phyloP scores from a whole-genome alignment of 768 basidiomycete genomes.

The Baorangia bicolor region DNA sequence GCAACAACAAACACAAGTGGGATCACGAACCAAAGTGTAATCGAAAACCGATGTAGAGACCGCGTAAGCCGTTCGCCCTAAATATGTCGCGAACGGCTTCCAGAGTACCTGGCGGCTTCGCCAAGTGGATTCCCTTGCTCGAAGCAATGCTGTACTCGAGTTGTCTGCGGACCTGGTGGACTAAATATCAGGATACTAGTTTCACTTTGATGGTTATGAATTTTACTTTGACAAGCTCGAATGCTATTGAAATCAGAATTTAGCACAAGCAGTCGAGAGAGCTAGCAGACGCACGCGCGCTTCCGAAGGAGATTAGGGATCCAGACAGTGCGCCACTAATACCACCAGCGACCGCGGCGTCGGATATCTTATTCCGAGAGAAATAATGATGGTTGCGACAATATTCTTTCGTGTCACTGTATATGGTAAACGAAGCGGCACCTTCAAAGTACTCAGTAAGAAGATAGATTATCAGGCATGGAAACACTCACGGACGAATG shows the following conservation, averaged over 20 bases:
- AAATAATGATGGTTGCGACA: constrained; percentile 61
- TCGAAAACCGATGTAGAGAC: constrained; percentile 80
- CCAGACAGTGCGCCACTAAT: constrained; percentile 88
- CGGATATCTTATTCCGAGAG: constrained; percentile 54
- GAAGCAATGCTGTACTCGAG: constrained; percentile 90
- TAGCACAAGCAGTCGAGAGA: constrained; percentile 18
- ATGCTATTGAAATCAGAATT: constrained; percentile 46
- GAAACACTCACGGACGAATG: constrained; percentile 82
- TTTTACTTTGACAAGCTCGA: constrained; percentile 91
- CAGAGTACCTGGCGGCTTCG: constrained; percentile 74
- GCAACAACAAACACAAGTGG: neutral
- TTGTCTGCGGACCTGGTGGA: constrained; percentile 76
- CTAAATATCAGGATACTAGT: constrained; percentile 9
- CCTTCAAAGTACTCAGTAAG: constrained; percentile 42
- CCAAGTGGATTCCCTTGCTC: constrained; percentile 66
- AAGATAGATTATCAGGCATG: neutral
- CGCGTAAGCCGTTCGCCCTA: constrained; percentile 55
- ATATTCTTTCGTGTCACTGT: constrained; percentile 77
- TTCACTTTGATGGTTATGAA: neutral
- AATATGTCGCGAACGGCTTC: constrained; percentile 82
- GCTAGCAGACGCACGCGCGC: constrained; percentile 67
- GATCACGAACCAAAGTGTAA: constrained; percentile 75
- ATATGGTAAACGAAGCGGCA: constrained; percentile 90
- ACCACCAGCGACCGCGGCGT: constrained; percentile 76
- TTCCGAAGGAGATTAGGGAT: constrained; percentile 83